Base-by-base conservation (phyloP, 2,329 filamentous ascomycete genomes). In the Monosporascus ibericus region DNA sequence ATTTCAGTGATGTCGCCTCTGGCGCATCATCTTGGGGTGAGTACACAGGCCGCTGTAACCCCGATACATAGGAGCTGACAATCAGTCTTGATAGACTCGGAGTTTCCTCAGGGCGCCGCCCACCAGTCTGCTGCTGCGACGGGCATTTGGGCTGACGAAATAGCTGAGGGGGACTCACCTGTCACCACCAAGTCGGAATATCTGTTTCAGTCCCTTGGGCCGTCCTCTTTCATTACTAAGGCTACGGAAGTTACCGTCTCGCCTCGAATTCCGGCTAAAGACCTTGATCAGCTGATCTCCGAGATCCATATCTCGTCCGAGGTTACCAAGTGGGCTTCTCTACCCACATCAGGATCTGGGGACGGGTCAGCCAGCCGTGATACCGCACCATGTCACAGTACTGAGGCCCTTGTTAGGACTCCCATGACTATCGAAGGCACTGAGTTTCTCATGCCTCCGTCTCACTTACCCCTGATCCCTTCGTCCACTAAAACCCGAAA, bases 71-170 rank as follows among this genome's bases (percentile, higher is more conserved):
- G 54, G 55, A 50, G 65, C 46, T 58, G 5, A 49, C 48, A 34
- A 55, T 54, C 44, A 24, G 44, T 55, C 11, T 44, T n/a, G 5
- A 7, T 53, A 68, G 77, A 76, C 49, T 78, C 77, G 5, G 68
- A 73, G 3, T 62, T 75, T 34, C 77, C 76, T 0, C 74, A 68
- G 57, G 72, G 72, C 65, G 76, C 75, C 66, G 76, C 75, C 20
- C 68, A 72, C 18, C 61, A 59, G 40, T 66, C 68, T n/a, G 58
- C 62, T 40, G 55, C 59, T 36, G 65, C 60, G 11, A 65, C 66
- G 17, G 66, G 65, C 14, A 67, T 67, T 7, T 68, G 69, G 9
- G 67, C 65, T 18, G 14, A 17, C 25, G 68, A 64, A 47, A 61
- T 61, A 4, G 69, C 68, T 5, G 54, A 62, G 9, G 55, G 62